phyloP scores from a whole-genome alignment of 2,329 filamentous ascomycete species.

The Scedosporium minutisporum region DNA sequence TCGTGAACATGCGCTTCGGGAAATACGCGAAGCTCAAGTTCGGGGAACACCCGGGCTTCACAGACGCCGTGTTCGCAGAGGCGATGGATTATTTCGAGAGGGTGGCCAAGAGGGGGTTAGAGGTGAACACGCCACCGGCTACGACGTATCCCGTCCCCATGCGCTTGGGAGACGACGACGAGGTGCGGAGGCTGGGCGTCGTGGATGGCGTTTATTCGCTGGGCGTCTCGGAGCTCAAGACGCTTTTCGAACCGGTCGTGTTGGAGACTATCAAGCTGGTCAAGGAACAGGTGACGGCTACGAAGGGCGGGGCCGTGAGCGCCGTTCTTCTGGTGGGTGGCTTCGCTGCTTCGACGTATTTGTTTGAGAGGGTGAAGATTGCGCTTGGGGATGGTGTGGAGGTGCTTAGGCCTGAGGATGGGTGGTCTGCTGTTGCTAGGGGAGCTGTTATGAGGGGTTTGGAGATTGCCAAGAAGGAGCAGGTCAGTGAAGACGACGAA shows the following conservation, averaged over 20 bases:
- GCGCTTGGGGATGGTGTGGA: constrained; percentile 24
- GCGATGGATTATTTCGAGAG: background rate
- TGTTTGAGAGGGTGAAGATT: constrained; percentile 29
- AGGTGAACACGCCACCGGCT: background rate
- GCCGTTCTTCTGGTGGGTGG: constrained; percentile 39
- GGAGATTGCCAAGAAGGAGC: constrained; percentile 14
- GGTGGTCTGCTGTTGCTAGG: constrained; percentile 40
- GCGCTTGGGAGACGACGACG: background rate
- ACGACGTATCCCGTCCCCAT: background rate
- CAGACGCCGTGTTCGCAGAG: constrained; percentile 19
- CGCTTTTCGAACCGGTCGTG: constrained; percentile 26
- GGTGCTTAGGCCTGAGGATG: constrained; percentile 37
- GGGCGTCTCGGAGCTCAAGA: constrained; percentile 27
- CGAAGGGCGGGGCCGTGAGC: constrained; percentile 28
- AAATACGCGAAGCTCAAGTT: constrained; percentile 33
- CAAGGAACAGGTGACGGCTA: constrained; percentile 25
- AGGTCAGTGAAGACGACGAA: constrained; percentile 10
- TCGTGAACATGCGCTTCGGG: constrained; percentile 38
- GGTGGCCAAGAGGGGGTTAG: background rate
- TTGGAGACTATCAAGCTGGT: constrained; percentile 11
- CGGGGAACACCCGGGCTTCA: constrained; percentile 27
- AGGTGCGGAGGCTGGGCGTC: constrained; percentile 20
- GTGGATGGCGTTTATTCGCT: constrained; percentile 25
- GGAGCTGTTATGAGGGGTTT: constrained; percentile 42
- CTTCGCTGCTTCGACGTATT: constrained; percentile 35